Percentiles rank a stretch among this genome's conserved stretches.
Conservation (phyloP, 495 filamentous ascomycete species). For the Acidomyces sp. region DNA sequence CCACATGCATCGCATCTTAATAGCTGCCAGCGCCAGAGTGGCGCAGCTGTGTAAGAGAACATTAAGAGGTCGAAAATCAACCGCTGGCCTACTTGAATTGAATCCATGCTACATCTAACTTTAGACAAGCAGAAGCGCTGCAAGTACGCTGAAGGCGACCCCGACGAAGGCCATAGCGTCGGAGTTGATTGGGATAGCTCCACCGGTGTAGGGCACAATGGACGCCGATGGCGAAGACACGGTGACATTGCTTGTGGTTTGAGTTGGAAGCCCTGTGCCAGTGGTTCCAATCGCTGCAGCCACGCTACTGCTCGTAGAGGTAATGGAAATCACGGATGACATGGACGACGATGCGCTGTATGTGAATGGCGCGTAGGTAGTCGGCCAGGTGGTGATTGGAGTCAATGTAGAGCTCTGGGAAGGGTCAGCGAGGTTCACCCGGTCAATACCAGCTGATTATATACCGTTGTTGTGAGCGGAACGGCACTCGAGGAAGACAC, state of each 20-base stretch:
- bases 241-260: slow-evolving; percentile 8
- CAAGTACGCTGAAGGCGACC: slow-evolving; percentile 9
- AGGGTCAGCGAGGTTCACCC: background rate
- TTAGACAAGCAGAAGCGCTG: slow-evolving; percentile 14
- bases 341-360: background rate
- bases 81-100: too few species aligned
- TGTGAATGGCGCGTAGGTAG: background rate
- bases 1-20: too few species aligned
- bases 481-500: too few species aligned
- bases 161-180: slow-evolving; percentile 8
- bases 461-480: too few species aligned
- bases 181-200: background rate
- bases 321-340: background rate
- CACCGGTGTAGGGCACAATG: slow-evolving; percentile 13
- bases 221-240: background rate
- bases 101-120: too few species aligned
- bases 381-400: background rate
- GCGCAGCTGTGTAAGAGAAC: too few species aligned
- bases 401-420: slow-evolving; percentile 9
- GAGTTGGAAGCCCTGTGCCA: slow-evolving; percentile 5
- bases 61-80: too few species aligned
- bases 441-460: background rate
- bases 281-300: slow-evolving; percentile 7
- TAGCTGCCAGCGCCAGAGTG: too few species aligned
- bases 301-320: slow-evolving; percentile 5